Conservation (phyloP, 2,329 filamentous ascomycete species). For the Arachnopeziza araneosa region DNA sequence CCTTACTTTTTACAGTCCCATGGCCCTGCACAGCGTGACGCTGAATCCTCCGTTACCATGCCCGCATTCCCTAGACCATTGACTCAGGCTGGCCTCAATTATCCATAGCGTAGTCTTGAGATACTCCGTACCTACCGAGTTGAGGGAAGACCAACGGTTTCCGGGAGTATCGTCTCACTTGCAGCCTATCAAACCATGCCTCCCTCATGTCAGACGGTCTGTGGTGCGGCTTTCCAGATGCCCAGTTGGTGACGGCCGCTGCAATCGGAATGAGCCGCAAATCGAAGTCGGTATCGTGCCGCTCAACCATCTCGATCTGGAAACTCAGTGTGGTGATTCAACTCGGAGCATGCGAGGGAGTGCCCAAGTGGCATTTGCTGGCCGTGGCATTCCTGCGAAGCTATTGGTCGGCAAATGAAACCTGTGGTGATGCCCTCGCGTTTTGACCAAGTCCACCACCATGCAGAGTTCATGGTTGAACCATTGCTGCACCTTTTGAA, state of each 20-base stretch:
- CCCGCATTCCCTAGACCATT: slow-evolving; percentile 2
- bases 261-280: not conserved
- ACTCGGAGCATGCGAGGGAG: not conserved
- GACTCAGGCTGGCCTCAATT: not conserved
- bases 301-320: not conserved
- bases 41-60: not conserved
- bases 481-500: not conserved
- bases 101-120: not conserved
- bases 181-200: slow-evolving; percentile 15
- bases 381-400: not conserved
- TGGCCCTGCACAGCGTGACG: not conserved
- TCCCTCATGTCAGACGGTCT: not conserved
- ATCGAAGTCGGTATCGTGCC: not conserved
- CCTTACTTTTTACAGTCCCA: not conserved
- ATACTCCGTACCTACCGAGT: not conserved
- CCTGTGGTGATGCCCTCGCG: not conserved
- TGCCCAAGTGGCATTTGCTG: not conserved
- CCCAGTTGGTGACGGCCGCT: not conserved
- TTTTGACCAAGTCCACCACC: not conserved
- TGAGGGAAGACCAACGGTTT: not conserved
- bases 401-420: not conserved
- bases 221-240: slow-evolving; percentile 3
- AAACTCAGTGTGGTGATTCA: not conserved
- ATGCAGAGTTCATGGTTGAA: not conserved
- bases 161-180: slow-evolving; percentile 15